Evolutionary conservation across 805 yeast genomes (phyloP).

Genomic region (Wickerhamiella azyma): DNA sequence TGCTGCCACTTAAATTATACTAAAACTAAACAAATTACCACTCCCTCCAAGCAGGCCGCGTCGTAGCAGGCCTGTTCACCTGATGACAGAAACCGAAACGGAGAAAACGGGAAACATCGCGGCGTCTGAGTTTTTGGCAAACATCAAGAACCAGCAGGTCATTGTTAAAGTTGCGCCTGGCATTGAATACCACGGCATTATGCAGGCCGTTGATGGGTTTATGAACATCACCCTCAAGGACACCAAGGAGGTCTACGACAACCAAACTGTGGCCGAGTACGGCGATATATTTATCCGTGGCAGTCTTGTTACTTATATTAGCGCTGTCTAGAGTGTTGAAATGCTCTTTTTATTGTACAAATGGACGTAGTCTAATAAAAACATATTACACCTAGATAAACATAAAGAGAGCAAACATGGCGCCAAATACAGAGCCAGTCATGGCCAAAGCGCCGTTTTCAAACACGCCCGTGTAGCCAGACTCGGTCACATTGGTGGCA

Average conservation of each 20-base stretch:
- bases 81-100: slow-evolving; percentile 1
- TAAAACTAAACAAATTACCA: too few relatives aligned
- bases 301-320: slow-evolving; percentile 37
- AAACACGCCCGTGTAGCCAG: slow-evolving; percentile 4
- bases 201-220: slow-evolving; percentile 89
- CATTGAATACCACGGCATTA: slow-evolving; percentile 60
- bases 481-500: neutral
- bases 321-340: slow-evolving; percentile 17
- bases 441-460: neutral
- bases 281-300: slow-evolving; percentile 83
- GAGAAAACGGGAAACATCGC: slow-evolving; percentile 18
- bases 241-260: slow-evolving; percentile 50
- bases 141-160: slow-evolving; percentile 67
- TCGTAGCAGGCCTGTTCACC: too few relatives aligned
- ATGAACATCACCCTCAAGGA: slow-evolving; percentile 85
- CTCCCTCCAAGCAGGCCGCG: too few relatives aligned
- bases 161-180: slow-evolving; percentile 79
- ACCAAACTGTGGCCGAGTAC: slow-evolving; percentile 37
- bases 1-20: too few relatives aligned
- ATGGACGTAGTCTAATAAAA: neutral
- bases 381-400: neutral
- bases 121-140: slow-evolving; percentile 42
- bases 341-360: neutral
- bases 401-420: slow-evolving; percentile 3
- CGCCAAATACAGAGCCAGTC: neutral